Evolutionary conservation across 2,329 filamentous ascomycete genomes (phyloP).

Genomic region (Aureobasidium sp.): DNA sequence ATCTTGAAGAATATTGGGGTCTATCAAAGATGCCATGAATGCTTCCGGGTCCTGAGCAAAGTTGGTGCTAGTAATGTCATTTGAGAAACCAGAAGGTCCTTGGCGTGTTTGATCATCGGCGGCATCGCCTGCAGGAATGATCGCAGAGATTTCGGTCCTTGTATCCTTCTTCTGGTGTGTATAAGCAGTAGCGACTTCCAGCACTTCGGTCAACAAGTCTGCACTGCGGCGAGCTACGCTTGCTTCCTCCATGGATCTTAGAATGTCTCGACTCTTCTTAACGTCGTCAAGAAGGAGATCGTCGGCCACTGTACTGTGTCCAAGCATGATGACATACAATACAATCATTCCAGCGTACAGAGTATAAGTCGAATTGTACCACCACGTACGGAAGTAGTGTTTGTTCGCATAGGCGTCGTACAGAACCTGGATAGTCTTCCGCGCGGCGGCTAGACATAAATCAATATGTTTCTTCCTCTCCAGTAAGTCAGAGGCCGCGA

Average conservation of each 20-base stretch:
- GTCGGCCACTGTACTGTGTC: conserved; percentile 5
- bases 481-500: conserved; percentile 15
- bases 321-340: conserved; percentile 25
- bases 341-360: conserved; percentile 31
- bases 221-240: conserved; percentile 28
- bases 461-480: conserved; percentile 22
- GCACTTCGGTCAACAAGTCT: conserved; percentile 27
- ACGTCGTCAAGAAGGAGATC: conserved; percentile 25
- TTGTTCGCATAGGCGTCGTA: conserved; percentile 28
- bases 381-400: conserved; percentile 30
- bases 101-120: neutral
- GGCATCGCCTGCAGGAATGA: neutral
- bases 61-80: neutral
- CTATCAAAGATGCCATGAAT: conserved; percentile 9
- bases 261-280: conserved; percentile 28
- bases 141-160: too few relatives aligned
- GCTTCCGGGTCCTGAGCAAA: conserved; percentile 1
- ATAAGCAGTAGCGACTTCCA: conserved; percentile 21
- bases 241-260: conserved; percentile 28
- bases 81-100: neutral
- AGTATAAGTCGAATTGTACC: conserved; percentile 31
- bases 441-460: conserved; percentile 26
- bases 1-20: conserved; percentile 9
- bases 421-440: conserved; percentile 25
- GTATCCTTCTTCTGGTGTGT: neutral